Evolutionary conservation across 768 basidiomycete species (phyloP).

Genomic region (Macrolepiota dolichaula): DNA sequence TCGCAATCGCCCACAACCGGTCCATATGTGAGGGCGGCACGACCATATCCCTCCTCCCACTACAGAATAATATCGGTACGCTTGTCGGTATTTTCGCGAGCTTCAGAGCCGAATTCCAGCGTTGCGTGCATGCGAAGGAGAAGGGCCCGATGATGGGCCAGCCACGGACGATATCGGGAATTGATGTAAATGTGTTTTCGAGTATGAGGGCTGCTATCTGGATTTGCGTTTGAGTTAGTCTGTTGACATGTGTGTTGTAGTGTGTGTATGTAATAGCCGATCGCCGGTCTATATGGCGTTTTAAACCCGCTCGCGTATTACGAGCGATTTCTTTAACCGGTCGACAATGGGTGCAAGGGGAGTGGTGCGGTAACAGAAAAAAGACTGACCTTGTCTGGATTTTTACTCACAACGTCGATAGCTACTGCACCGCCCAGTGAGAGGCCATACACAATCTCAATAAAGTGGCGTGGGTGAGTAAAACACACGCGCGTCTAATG

Average conservation of each 20-base stretch:
- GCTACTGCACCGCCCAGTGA: slow-evolving; percentile 88
- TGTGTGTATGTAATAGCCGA: too few relatives aligned
- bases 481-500: background rate
- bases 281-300: too few relatives aligned
- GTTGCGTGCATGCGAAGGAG: slow-evolving; percentile 71
- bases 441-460: slow-evolving; percentile 40
- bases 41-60: slow-evolving; percentile 8
- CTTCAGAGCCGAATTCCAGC: slow-evolving; percentile 72
- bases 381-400: slow-evolving; percentile 48
- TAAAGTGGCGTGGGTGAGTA: background rate
- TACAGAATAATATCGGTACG: slow-evolving; percentile 69
- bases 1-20: slow-evolving; percentile 9
- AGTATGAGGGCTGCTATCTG: slow-evolving; percentile 72
- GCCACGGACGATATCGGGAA: slow-evolving; percentile 66
- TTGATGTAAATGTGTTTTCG: slow-evolving; percentile 87
- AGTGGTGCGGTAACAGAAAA: background rate
- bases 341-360: background rate
- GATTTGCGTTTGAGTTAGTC: background rate
- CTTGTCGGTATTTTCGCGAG: slow-evolving; percentile 49
- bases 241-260: too few relatives aligned
- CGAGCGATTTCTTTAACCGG: too few relatives aligned
- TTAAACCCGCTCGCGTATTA: too few relatives aligned
- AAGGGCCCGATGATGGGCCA: slow-evolving; percentile 65
- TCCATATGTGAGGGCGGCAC: slow-evolving; percentile 13
- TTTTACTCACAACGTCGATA: slow-evolving; percentile 74